Evolutionary conservation across 2,329 filamentous ascomycete genomes (phyloP), one percentile per base, ranked within the genome.

Genomic region (Hymenoscyphus salicellus): DNA sequence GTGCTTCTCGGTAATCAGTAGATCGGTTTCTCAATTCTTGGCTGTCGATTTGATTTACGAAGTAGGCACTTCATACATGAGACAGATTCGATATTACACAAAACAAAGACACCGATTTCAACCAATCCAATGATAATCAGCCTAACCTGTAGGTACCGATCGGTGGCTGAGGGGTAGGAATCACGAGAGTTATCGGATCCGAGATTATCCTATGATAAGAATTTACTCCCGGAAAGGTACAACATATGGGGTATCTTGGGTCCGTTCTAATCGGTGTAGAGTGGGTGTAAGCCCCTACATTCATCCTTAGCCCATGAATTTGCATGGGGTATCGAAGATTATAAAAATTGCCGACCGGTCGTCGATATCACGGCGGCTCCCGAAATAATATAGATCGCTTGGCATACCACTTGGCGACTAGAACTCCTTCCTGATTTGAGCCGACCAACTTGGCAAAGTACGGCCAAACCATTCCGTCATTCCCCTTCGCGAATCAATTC

Each of bases 371-470:
- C 33, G 41, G 58, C 41, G 41, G 41, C 38, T 60, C 41, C 26
- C 28, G 26, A 60, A 49, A n/a, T 41, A 41, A 17, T 55, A 7
- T 60, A 30, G 11, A 60, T 60, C 41, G 41, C 58, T 60, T 60
- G 58, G 58, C 58, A 14, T 16, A 8, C 17, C n/a, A 52, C 58
- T 60, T 55, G 58, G 58, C 41, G n/a, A 60, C 20, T 32, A 32
- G 5, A 30, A 30, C 41, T 28, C 43, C 38, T 60, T 60, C 58
- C 58, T 60, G 58, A 60, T 60, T 55, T 60, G 43, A n/a, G 38
- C 46, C n/a, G 3, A 33, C 7, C 20, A 26, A 60, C 58, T 60
- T 52, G 58, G 58, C 58, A 30, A 49, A 20, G 41, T 46, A n/a
- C 28, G 20, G 8, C 23, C 58, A 30, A 26, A 52, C 20, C 38